Evolutionary conservation across 495 filamentous ascomycete genomes (phyloP).

Genomic region (Penicillium paxilli): DNA sequence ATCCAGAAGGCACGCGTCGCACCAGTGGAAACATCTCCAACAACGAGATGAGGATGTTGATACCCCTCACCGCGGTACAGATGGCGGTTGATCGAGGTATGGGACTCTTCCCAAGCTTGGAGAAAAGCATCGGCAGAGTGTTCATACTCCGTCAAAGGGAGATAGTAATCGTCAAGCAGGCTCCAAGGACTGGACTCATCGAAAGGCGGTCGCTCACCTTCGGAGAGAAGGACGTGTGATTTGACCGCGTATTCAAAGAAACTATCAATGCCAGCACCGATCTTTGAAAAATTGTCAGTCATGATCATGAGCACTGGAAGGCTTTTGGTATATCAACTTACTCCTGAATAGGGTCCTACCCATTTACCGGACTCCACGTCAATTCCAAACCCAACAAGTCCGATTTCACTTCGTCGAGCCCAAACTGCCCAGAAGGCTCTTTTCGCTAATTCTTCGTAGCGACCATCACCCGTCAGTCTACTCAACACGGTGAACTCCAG

Average conservation of each 20-base stretch:
- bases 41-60: slow-evolving; percentile 88
- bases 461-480: slow-evolving; percentile 79
- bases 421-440: slow-evolving; percentile 95
- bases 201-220: slow-evolving; percentile 41
- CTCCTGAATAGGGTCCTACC: slow-evolving; percentile 80
- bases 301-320: background rate
- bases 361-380: slow-evolving; percentile 90
- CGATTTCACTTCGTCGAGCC: slow-evolving; percentile 79
- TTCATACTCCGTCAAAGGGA: slow-evolving; percentile 60
- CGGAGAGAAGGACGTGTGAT: slow-evolving; percentile 83
- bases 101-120: slow-evolving; percentile 81
- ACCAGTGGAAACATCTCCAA: slow-evolving; percentile 85
- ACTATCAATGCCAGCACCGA: slow-evolving; percentile 94
- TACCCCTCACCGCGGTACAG: slow-evolving; percentile 64
- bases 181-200: slow-evolving; percentile 37
- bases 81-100: slow-evolving; percentile 83
- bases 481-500: slow-evolving; percentile 91
- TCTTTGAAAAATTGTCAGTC: slow-evolving; percentile 39
- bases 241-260: slow-evolving; percentile 99
- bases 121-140: slow-evolving; percentile 78
- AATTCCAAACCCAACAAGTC: slow-evolving; percentile 87
- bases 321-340: slow-evolving; percentile 24
- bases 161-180: slow-evolving; percentile 45
- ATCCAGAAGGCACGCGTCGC: slow-evolving; percentile 85
- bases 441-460: slow-evolving; percentile 87